Base-by-base conservation (phyloP, 2,329 filamentous ascomycete species). In the Knufia fluminis region DNA sequence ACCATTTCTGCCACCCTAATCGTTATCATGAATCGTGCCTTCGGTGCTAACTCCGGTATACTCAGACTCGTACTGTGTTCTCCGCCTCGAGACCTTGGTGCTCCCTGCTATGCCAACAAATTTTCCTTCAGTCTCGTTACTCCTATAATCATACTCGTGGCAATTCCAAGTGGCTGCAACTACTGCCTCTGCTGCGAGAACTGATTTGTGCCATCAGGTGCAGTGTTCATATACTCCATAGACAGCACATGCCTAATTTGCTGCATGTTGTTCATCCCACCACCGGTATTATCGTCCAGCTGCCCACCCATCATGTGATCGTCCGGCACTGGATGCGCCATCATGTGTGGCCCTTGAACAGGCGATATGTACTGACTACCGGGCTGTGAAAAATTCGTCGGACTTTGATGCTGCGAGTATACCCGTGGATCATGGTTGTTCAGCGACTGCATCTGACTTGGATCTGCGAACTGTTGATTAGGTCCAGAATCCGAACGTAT, bases 261-360 rank as follows among this genome's bases (percentile, higher is more conserved):
- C 39, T 58, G 56, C 56, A 59, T 59, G 17, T 56, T 57, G 45
- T 53, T 54, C 45, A 59, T 40, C 12, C 56, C 57, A 7, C 56
- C 51, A 22, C 53, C 55, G 23, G 38, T 22, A 8, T n/a, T 23
- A 26, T 49, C 46, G n/a, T 49, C 46, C 23, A 49, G 26, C 28
- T 42, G 53, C 23, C 57, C 55, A 50, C 53, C 50, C 57, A 59
- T 59, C 10, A 59, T 53, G 49, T 59, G 56, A 39, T 59, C 57
- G 40, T 55, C 51, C 31, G 41, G 38, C 23, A 26, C 38, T 7
- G 38, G 46, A 43, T 42, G 32, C 31, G 44, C 42, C 45, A 56
- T 53, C 52, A 57, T 56, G 16, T 47, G 47, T 10, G 49, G 52
- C 16, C 23, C 31, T 33, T 49, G 46, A 4, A 36, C 39, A n/a